These are phyloP conservation scores for Cornus controversa DNA, from an alignment of 148 eudicot genomes.

Conservation along the genomic window DNA sequence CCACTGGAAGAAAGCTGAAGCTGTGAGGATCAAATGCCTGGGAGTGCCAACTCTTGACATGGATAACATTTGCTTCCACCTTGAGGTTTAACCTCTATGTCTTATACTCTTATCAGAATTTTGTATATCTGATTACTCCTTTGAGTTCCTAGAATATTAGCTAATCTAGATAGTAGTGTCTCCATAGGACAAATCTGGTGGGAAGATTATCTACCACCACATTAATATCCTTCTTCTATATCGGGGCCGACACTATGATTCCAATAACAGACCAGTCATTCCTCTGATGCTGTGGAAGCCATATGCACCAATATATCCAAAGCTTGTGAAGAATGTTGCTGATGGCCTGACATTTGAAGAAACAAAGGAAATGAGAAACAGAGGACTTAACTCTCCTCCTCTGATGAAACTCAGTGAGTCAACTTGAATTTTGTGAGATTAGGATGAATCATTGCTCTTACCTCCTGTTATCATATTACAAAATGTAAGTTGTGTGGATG, in stretches of 20 bases:
- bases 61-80: constrained; percentile 84
- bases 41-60: constrained; percentile 97
- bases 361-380: constrained; percentile 78
- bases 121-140: background rate
- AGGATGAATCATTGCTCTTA: background rate
- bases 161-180: constrained; percentile 22
- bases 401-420: constrained; percentile 78
- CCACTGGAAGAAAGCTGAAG: constrained; percentile 94
- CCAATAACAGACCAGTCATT: constrained; percentile 56
- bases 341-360: constrained; percentile 89
- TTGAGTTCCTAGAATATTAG: background rate
- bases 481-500: background rate
- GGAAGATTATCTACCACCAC: constrained; percentile 73
- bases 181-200: constrained; percentile 82
- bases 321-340: constrained; percentile 81
- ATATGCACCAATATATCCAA: constrained; percentile 75
- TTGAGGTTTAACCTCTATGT: constrained; percentile 51
- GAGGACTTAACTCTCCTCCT: constrained; percentile 59
- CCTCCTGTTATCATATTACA: background rate
- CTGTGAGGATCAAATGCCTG: constrained; percentile 87
- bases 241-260: constrained; percentile 86
- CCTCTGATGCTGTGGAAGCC: constrained; percentile 98
- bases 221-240: constrained; percentile 65
- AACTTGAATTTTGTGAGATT: constrained; percentile 4
- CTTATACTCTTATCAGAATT: background rate